Evolutionary conservation across 768 basidiomycete genomes (phyloP).

Genomic region (Boletus tylopilopsis): DNA sequence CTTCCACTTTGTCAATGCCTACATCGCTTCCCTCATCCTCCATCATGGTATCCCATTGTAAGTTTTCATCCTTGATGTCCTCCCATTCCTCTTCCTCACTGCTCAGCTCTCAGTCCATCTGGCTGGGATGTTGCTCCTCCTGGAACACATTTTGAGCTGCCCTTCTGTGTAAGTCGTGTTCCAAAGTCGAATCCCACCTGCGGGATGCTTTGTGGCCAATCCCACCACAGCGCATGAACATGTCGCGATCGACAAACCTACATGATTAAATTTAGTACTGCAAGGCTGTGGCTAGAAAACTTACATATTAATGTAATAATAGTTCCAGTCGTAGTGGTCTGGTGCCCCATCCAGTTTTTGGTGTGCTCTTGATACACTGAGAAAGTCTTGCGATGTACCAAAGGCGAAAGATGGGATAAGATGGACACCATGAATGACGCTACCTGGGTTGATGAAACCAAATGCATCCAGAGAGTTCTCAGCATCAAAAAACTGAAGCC

Average conservation of each 20-base stretch:
- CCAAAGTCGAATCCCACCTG: neutral
- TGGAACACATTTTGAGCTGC: no score
- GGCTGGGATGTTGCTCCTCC: no score
- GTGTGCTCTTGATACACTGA: neutral
- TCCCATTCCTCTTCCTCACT: no score
- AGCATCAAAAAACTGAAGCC: no score
- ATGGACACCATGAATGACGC: neutral
- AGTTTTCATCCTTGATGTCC: no score
- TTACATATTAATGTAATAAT: conserved; percentile 34
- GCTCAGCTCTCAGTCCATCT: no score
- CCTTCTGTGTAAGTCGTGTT: no score
- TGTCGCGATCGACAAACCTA: neutral
- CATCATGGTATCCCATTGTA: no score
- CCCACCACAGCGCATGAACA: neutral
- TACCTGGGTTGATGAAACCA: neutral
- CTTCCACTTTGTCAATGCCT: no score
- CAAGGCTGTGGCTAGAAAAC: no score
- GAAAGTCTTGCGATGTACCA: conserved; percentile 7
- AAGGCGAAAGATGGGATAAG: conserved; percentile 17
- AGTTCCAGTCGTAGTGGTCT: conserved; percentile 23
- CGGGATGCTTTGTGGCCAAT: neutral
- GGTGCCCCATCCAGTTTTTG: neutral
- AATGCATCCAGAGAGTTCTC: neutral
- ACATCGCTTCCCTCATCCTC: no score
- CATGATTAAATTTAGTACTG: no score